Conservation (phyloP, 2,329 filamentous ascomycete genomes). For the Beauveria medogensis region DNA sequence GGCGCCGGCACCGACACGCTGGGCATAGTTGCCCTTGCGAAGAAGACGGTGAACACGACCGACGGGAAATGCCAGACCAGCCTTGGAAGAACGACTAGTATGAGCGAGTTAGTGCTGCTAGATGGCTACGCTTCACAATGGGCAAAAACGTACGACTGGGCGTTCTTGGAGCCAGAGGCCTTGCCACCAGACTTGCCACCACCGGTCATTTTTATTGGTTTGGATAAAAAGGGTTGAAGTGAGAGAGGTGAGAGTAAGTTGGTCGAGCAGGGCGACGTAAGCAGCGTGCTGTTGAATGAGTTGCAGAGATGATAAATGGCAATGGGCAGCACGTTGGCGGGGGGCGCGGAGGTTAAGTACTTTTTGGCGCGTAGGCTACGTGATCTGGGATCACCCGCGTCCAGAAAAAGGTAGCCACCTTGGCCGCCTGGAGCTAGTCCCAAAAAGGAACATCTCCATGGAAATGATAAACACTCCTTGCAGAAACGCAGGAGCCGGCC, state of each 20-base stretch:
- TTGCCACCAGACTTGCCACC: constrained; percentile 99
- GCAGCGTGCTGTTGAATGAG: constrained; percentile 20
- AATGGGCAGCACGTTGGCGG: constrained; percentile 32
- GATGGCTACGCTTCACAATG: neutral
- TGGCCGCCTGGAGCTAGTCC: constrained; percentile 24
- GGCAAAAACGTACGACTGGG: constrained; percentile 77
- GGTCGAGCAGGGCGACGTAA: constrained; percentile 11
- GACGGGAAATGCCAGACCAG: constrained; percentile 96
- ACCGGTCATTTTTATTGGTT: constrained; percentile 90
- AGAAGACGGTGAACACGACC: constrained; percentile 99
- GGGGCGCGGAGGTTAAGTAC: constrained; percentile 46
- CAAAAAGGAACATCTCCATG: constrained; percentile 24
- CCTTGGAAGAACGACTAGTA: constrained; percentile 91
- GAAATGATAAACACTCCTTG: constrained; percentile 18
- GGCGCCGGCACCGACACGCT: constrained; percentile 97
- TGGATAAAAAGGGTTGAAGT: constrained; percentile 22
- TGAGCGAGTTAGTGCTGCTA: neutral
- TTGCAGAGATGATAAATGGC: constrained; percentile 32
- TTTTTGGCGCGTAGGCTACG: constrained; percentile 40
- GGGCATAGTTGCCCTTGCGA: constrained; percentile 98
- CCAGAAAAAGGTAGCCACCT: constrained; percentile 15
- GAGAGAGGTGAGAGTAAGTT: constrained; percentile 13
- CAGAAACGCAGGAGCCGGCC: neutral
- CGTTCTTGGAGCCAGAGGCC: constrained; percentile 97
- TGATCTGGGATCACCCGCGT: constrained; percentile 43